Conservation (phyloP, 805 yeast genomes). For the Vanderwaltozyma polyspora region DNA sequence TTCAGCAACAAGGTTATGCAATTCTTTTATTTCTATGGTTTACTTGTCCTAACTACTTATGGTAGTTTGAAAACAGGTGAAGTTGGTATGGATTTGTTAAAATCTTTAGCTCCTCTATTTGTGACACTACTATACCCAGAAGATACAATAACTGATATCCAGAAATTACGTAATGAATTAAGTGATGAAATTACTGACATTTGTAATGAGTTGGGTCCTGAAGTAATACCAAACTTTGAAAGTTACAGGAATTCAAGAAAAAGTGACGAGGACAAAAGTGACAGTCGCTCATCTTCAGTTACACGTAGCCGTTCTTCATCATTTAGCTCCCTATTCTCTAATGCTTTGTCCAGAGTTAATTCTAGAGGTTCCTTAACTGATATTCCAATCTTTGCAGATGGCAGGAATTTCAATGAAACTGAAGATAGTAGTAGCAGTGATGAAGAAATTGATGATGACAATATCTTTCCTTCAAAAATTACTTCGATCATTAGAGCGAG, state of each 20-base stretch:
- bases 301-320: constrained; percentile 22
- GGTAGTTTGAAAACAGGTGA: constrained; percentile 86
- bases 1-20: constrained; percentile 15
- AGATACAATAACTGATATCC: constrained; percentile 39
- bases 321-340: constrained; percentile 31
- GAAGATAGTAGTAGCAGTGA: constrained; percentile 1
- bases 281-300: constrained; percentile 8
- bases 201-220: constrained; percentile 77
- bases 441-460: constrained; percentile 5
- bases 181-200: constrained; percentile 64
- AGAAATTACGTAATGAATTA: constrained; percentile 46
- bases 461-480: constrained; percentile 15
- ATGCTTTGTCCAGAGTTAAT: constrained; percentile 50
- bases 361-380: constrained; percentile 53
- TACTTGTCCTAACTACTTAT: constrained; percentile 66
- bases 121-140: constrained; percentile 31
- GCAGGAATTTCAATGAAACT: constrained; percentile 1
- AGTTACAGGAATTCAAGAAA: constrained; percentile 13
- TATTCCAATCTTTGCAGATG: constrained; percentile 43
- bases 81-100: constrained; percentile 75
- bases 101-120: constrained; percentile 66
- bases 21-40: constrained; percentile 40
- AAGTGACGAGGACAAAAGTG: constrained; percentile 1
- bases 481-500: constrained; percentile 20
- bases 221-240: constrained; percentile 78